Conservation (phyloP, 2,329 filamentous ascomycete genomes). For the Aspergillus pseudotamarii region DNA sequence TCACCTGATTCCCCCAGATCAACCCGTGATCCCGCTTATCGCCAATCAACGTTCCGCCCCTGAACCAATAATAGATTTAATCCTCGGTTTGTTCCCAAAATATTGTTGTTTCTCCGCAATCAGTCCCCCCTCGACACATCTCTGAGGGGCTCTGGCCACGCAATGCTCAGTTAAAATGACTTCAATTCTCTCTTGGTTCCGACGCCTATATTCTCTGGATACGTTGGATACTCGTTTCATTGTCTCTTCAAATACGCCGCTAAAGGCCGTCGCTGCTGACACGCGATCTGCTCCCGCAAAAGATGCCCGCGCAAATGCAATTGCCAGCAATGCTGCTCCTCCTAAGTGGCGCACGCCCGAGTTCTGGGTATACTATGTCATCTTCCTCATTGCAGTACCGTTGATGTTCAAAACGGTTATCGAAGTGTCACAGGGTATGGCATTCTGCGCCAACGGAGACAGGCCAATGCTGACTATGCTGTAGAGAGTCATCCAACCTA, state of each 20-base stretch:
- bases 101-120: constrained; percentile 10
- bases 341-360: constrained; percentile 85
- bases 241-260: constrained; percentile 69
- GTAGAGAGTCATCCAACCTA: constrained; percentile 82
- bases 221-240: constrained; percentile 74
- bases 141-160: constrained; percentile 17
- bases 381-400: constrained; percentile 69
- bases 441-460: neutral
- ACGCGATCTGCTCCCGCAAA: constrained; percentile 44
- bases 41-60: constrained; percentile 18
- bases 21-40: constrained; percentile 1
- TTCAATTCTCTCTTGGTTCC: constrained; percentile 49
- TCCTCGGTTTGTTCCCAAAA: neutral
- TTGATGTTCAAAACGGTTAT: constrained; percentile 91
- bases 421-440: constrained; percentile 75
- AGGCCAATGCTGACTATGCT: constrained; percentile 17
- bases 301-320: constrained; percentile 41
- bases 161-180: constrained; percentile 47
- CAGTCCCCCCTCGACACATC: constrained; percentile 15
- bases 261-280: constrained; percentile 60
- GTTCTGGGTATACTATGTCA: constrained; percentile 77
- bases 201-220: constrained; percentile 64
- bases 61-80: constrained; percentile 23
- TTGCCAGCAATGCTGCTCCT: constrained; percentile 54
- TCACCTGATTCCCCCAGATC: constrained; percentile 1